Evolutionary conservation across 768 basidiomycete genomes (phyloP), one percentile per base, ranked within the genome.

Genomic region (Chiua virens): DNA sequence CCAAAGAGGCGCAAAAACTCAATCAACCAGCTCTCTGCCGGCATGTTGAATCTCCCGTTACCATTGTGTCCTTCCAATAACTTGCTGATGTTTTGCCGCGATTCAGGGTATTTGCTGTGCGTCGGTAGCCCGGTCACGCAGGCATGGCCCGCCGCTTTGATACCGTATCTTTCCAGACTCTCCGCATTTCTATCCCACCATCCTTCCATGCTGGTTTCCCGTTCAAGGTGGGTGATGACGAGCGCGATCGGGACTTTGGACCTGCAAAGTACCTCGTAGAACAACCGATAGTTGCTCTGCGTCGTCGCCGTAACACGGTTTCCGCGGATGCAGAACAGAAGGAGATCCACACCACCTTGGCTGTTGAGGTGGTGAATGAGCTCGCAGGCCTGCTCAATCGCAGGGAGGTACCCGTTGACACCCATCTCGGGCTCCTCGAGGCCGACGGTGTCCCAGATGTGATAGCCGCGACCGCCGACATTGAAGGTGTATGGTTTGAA

Each of bases 241-340:
- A 71, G 38, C 6, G 57, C 62, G 52, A 68, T 60, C 32, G 67
- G 67, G 13, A 67, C 76, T 21, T 56, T 7, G 17, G 61, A 53
- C 41, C 55, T 63, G 52, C 77, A 78, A 13, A 78, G 69, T 10
- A 76, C 68, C 38, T 78, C 69, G n/a, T 64, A 64, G 58, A 77
- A 75, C 27, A 77, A 35, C 45, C 62, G 59, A 57, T 75, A 78
- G 60, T 77, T 78, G 52, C 68, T 68, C 45, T 67, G 63, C 35
- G 67, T 61, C 1, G 61, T 62, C 41, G 68, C 70, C 8, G 65
- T 72, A 59, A 76, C 67, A 36, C 73, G 60, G n/a, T 74, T 72
- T 11, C 68, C 74, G 3, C 73, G 71, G 18, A 78, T 71, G 53
- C 70, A 70, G 54, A 70, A 77, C 0, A 78, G 62, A 1, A 79